Percentiles rank a stretch among this genome's conserved stretches.
Conservation (phyloP, 225 moss, liverwort and hornwort species). For the Sphagnum tenellum region DNA sequence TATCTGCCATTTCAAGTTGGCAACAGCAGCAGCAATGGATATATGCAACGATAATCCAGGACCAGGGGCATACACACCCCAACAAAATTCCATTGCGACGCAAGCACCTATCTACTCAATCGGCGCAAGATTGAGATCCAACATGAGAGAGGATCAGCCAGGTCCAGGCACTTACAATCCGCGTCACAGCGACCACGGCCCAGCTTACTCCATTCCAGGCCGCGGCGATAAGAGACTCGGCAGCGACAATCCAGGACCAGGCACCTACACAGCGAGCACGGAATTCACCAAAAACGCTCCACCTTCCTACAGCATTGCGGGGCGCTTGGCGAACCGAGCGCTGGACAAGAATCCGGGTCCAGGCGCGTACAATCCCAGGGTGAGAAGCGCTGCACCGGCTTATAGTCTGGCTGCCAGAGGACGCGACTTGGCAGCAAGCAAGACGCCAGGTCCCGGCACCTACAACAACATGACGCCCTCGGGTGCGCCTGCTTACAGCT, state of each 20-base stretch:
- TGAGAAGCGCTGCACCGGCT: constrained; percentile 16
- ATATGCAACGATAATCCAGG: constrained; percentile 61
- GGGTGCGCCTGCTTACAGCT: constrained; percentile 49
- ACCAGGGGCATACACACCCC: constrained; percentile 58
- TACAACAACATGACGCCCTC: constrained; percentile 21
- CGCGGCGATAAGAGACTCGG: constrained; percentile 16
- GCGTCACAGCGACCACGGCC: constrained; percentile 26
- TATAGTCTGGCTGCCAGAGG: constrained; percentile 43
- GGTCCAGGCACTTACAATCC: constrained; percentile 58
- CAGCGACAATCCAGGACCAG: constrained; percentile 47
- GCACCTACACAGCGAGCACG: constrained; percentile 39
- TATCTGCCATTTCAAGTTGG: too few species aligned
- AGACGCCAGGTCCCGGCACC: constrained; percentile 38
- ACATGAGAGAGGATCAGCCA: constrained; percentile 33
- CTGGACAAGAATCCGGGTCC: constrained; percentile 57
- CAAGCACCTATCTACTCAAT: constrained; percentile 62
- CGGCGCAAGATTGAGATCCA: constrained; percentile 29
- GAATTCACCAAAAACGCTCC: constrained; percentile 25
- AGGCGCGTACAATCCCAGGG: constrained; percentile 45
- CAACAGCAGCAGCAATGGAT: constrained; percentile 23
- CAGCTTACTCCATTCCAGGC: constrained; percentile 64
- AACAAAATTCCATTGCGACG: constrained; percentile 22
- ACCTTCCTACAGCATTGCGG: constrained; percentile 65
- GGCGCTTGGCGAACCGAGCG: constrained; percentile 12
- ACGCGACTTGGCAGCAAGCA: constrained; percentile 7